Evolutionary conservation across 2,329 filamentous ascomycete species (phyloP).

Genomic region (Aureobasidium sp.): DNA sequence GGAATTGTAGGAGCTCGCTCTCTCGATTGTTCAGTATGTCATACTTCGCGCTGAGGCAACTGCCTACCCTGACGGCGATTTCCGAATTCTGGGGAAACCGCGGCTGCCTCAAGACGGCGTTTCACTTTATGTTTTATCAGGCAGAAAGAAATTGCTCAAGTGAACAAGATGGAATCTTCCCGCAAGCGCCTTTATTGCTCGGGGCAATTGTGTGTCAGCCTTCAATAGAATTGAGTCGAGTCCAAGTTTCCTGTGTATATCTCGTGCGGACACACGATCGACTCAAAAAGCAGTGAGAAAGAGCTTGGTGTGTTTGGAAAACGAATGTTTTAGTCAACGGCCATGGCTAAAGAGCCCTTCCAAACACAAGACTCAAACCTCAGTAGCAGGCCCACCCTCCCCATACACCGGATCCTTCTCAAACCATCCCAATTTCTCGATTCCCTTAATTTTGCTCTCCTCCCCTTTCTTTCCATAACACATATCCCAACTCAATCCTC

Average conservation of each 20-base stretch:
- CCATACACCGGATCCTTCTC: conserved; percentile 52
- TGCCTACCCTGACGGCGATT: background rate
- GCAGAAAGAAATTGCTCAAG: too few relatives aligned
- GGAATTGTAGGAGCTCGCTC: background rate
- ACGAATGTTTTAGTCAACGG: too few relatives aligned
- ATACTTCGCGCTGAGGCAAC: background rate
- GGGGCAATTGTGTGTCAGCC: too few relatives aligned
- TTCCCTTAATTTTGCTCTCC: conserved; percentile 41
- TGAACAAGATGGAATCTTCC: too few relatives aligned
- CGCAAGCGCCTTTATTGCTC: too few relatives aligned
- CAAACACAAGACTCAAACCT: conserved; percentile 23
- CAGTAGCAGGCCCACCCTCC: conserved; percentile 42
- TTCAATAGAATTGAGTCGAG: too few relatives aligned
- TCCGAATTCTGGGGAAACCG: background rate
- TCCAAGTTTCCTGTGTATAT: background rate
- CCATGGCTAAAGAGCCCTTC: background rate
- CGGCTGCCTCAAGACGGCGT: background rate
- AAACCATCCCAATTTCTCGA: conserved; percentile 48
- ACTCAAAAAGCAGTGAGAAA: too few relatives aligned
- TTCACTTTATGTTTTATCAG: background rate
- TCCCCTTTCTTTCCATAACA: conserved; percentile 56
- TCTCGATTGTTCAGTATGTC: background rate
- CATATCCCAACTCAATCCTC: conserved; percentile 57
- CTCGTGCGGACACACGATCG: background rate
- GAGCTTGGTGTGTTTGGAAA: too few relatives aligned